Evolutionary conservation across 2,329 filamentous ascomycete species (phyloP).

Genomic region (Aspergillus quadrilineatus): DNA sequence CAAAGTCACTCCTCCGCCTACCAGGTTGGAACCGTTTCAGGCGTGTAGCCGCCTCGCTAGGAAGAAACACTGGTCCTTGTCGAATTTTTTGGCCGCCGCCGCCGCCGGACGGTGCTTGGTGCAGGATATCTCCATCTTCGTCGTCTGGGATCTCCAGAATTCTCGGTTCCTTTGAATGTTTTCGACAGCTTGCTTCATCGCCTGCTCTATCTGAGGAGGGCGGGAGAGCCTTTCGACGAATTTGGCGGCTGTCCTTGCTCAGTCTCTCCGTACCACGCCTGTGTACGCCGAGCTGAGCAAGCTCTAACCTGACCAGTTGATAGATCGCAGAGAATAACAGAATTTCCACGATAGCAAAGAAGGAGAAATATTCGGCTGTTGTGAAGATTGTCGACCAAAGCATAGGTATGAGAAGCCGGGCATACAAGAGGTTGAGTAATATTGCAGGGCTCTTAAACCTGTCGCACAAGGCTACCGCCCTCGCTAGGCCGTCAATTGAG

Average conservation of each 20-base stretch:
- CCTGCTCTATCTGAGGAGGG: not conserved
- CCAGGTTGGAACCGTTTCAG: slow-evolving; percentile 7
- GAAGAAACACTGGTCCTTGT: not conserved
- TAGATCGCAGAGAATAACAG: slow-evolving; percentile 8
- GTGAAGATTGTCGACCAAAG: slow-evolving; percentile 14
- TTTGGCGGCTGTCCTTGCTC: slow-evolving; percentile 1
- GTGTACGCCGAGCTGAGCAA: not conserved
- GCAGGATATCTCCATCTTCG: not conserved
- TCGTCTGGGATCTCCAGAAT: slow-evolving; percentile 10
- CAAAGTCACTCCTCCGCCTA: slow-evolving; percentile 11
- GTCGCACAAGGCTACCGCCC: not conserved
- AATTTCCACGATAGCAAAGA: slow-evolving; percentile 8
- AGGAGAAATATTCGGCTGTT: not conserved
- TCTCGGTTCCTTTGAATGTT: slow-evolving; percentile 1
- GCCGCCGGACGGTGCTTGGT: not conserved
- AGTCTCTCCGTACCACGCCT: not conserved
- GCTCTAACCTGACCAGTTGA: slow-evolving; percentile 7
- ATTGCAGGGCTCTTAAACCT: slow-evolving; percentile 8
- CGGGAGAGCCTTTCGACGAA: slow-evolving; percentile 1
- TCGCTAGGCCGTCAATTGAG: not conserved
- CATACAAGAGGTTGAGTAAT: slow-evolving; percentile 10
- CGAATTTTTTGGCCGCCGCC: not conserved
- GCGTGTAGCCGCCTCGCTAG: slow-evolving; percentile 4
- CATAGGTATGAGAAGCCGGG: slow-evolving; percentile 8
- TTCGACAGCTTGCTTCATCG: not conserved